Evolutionary conservation across 2,329 filamentous ascomycete genomes (phyloP), one percentile per base, ranked within the genome.

Genomic region (Chaetoscypha palmicola): DNA sequence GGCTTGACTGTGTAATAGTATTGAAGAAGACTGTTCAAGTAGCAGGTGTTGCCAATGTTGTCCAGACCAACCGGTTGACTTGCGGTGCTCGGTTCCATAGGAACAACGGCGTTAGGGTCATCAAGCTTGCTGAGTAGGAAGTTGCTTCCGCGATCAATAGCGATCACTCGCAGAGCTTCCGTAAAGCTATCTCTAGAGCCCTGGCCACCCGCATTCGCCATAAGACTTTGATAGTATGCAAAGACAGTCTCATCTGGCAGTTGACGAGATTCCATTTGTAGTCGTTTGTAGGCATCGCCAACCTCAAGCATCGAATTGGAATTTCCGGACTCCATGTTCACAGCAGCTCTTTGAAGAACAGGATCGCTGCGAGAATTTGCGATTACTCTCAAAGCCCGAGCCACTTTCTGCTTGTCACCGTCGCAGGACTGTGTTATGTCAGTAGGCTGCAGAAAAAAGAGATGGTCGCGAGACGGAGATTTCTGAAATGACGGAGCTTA

Each of bases 21-120:
- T 58, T 98, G 92, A 8, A 98, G 72, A 38, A 98, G 76, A 65
- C 91, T 97, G 69, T 98, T 98, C 43, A 98, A 73, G 58, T 98
- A 98, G 63, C 92, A 98, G 0, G 94, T 98, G 59, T 98, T 98
- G 47, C 92, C 90, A 45, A 97, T 94, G 56, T 97, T 98, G 51
- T 81, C 77, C 4, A 97, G 73, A 0, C 92, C 92, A 17, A 94
- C 86, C 0, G 92, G 92, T 63, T 86, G 80, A 22, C 76, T 70
- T 36, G 66, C 48, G n/a, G 51, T 56, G 11, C 48, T 48, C 32
- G 38, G 37, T 23, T 48, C 44, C 3, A 55, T 49, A 43, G 51
- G 50, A n/a, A 61, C 54, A 26, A 57, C 52, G 7, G 59, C 58
- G 37, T 62, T 51, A 11, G 61, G 59, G 43, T 63, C 53, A 40